Evolutionary conservation across 2,329 filamentous ascomycete species (phyloP), one percentile per base, ranked within the genome.

Genomic region (Dactylellina leptospora): DNA sequence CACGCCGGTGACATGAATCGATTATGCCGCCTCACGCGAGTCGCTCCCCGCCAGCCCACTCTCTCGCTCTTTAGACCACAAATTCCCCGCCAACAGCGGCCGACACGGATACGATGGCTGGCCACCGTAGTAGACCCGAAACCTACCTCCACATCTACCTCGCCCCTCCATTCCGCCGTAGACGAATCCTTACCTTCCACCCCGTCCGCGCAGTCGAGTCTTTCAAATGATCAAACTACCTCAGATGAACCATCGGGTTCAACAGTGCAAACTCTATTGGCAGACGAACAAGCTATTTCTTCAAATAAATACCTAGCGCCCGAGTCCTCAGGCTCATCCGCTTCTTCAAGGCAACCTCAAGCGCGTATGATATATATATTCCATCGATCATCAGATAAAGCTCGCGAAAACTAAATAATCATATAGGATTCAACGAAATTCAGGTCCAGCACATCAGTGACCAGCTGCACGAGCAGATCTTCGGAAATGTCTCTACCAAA

Each of bases 381-480:
- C n/a, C n/a, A n/a, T n/a, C n/a, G n/a, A n/a, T n/a, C n/a, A n/a
- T n/a, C n/a, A n/a, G n/a, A n/a, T n/a, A n/a, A n/a, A n/a, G n/a
- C n/a, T n/a, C n/a, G n/a, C n/a, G n/a, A n/a, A n/a, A n/a, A n/a
- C n/a, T n/a, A n/a, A n/a, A n/a, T n/a, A n/a, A n/a, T n/a, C n/a
- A n/a, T n/a, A n/a, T 91, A 51, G 88, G 95, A 75, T 91, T 90
- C 82, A 99, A 96, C 81, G 90, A 96, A 76, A 93, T 99, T 76
- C 92, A 91, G 58, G 91, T 99, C 38, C 95, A 99, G 81, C 93
- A 97, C 78, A 83, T 99, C 76, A 97, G 92, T 83, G 84, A 85
- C 69, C 85, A 93, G 82, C 84, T 99, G 45, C 91, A 93, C 79
- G 79, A 85, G 1, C 95, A 97, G 80, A 82, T 99, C 42, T 99